Conservation (phyloP, 2,329 filamentous ascomycete genomes). For the Phyllosticta paracitricarpa region DNA sequence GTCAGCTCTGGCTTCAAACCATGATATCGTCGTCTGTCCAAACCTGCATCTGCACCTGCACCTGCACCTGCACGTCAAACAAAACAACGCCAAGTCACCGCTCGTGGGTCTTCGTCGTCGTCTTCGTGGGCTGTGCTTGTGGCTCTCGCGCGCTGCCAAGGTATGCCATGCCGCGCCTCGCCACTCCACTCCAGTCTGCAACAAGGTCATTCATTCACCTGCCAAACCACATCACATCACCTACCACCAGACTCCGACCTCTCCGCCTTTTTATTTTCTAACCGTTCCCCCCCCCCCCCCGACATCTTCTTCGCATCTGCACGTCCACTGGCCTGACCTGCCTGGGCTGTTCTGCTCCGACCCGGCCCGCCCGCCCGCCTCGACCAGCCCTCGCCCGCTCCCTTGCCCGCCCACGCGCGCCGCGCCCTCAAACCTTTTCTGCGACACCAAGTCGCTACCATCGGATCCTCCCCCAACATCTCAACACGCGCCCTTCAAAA, state of each 20-base stretch:
- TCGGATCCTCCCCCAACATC: slow-evolving; percentile 33
- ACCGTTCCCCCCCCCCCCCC: too few relatives aligned
- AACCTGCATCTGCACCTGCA: too few relatives aligned
- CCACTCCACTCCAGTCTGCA: background rate
- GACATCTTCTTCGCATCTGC: background rate
- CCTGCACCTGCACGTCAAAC: too few relatives aligned
- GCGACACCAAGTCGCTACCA: background rate
- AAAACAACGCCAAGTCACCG: background rate
- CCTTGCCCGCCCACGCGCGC: too few relatives aligned
- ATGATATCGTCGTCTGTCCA: too few relatives aligned
- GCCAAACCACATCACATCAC: too few relatives aligned
- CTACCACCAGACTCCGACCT: background rate
- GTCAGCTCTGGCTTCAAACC: too few relatives aligned
- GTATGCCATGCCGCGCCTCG: background rate
- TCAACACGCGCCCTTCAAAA: slow-evolving; percentile 22
- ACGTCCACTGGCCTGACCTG: background rate
- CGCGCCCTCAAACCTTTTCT: background rate
- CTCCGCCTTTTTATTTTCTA: background rate
- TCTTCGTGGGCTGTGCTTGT: background rate
- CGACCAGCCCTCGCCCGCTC: too few relatives aligned
- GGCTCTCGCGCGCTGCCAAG: background rate
- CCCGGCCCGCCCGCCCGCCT: background rate
- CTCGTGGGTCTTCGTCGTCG: background rate
- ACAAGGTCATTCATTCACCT: background rate
- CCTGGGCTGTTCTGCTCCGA: too few relatives aligned